These are phyloP conservation scores for Annulohypoxylon stygium DNA, from an alignment of 495 filamentous ascomycete genomes.

Conservation along the genomic window DNA sequence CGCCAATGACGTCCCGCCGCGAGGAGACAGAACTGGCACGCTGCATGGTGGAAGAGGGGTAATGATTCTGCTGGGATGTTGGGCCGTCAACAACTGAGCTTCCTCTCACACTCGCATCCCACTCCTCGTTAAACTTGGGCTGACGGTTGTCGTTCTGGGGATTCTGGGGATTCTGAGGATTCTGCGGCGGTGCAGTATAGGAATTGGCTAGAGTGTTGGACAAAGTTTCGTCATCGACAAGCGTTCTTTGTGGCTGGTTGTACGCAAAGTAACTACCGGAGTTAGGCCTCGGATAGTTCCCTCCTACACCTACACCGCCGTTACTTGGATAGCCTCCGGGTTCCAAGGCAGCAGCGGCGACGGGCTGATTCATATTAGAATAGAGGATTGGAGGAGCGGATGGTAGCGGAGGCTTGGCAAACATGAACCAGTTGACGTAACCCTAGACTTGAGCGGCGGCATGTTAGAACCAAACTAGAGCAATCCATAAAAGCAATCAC, in stretches of 20 bases:
- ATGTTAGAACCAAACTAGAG: slow-evolving; percentile 19
- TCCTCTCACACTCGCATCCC: slow-evolving; percentile 76
- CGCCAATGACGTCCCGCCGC: slow-evolving; percentile 60
- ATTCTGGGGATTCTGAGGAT: slow-evolving; percentile 33
- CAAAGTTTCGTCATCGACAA: slow-evolving; percentile 55
- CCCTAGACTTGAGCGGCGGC: slow-evolving; percentile 28
- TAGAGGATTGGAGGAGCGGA: slow-evolving; percentile 27
- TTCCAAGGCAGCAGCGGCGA: slow-evolving; percentile 36
- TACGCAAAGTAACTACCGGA: slow-evolving; percentile 45
- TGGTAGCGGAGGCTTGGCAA: slow-evolving; percentile 35
- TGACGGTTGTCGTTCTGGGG: slow-evolving; percentile 43
- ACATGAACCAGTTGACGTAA: slow-evolving; percentile 41
- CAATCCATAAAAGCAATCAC: not conserved
- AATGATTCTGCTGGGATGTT: slow-evolving; percentile 33
- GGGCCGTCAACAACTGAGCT: slow-evolving; percentile 68
- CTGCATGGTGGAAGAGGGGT: slow-evolving; percentile 58
- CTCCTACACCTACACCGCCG: slow-evolving; percentile 26
- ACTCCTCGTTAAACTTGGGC: slow-evolving; percentile 75
- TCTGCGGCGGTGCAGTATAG: slow-evolving; percentile 48
- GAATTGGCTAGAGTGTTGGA: slow-evolving; percentile 60
- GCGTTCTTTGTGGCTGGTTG: slow-evolving; percentile 42
- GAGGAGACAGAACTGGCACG: slow-evolving; percentile 62
- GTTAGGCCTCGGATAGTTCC: slow-evolving; percentile 36
- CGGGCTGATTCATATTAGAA: slow-evolving; percentile 46
- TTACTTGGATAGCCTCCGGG: slow-evolving; percentile 25